phyloP scores from a whole-genome alignment of 768 basidiomycete species.

The Collybia nuda region DNA sequence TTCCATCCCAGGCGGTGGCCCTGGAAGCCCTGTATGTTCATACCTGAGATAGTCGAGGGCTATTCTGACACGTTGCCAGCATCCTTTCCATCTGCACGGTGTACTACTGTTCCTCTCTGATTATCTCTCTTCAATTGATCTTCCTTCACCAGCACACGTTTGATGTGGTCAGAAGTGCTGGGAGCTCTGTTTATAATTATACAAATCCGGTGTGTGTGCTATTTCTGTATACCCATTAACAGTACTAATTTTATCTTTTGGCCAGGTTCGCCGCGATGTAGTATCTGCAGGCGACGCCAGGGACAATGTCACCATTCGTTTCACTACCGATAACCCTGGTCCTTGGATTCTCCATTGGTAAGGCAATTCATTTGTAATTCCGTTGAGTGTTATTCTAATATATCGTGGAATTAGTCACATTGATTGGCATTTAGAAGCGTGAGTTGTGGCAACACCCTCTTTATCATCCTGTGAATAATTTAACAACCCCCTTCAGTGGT shows the following conservation, averaged over 20 bases:
- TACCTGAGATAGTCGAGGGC: neutral
- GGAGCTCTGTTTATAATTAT: conserved; percentile 32
- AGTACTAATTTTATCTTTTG: neutral
- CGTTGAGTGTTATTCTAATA: neutral
- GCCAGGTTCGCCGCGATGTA: conserved; percentile 27
- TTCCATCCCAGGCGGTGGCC: conserved; percentile 33
- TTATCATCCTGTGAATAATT: neutral
- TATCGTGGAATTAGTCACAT: conserved; percentile 38
- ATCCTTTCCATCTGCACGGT: conserved; percentile 27
- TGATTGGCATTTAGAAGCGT: conserved; percentile 50
- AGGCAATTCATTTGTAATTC: conserved; percentile 1
- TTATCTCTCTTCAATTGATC: neutral
- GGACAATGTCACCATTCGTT: conserved; percentile 46
- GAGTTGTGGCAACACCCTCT: conserved; percentile 5
- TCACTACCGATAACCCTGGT: conserved; percentile 50
- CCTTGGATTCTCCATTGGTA: conserved; percentile 53
- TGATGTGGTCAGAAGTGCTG: conserved; percentile 36
- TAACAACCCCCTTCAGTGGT: conserved; percentile 22
- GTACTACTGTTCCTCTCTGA: conserved; percentile 9
- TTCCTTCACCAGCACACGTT: conserved; percentile 31
- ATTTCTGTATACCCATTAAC: too few relatives aligned
- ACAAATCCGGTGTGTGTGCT: conserved; percentile 38
- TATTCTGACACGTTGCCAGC: conserved; percentile 14
- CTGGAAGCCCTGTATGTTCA: conserved; percentile 29
- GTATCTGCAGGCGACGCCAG: conserved; percentile 28